Evolutionary conservation across 2,329 filamentous ascomycete genomes (phyloP).

Genomic region (Fusarium piperis): DNA sequence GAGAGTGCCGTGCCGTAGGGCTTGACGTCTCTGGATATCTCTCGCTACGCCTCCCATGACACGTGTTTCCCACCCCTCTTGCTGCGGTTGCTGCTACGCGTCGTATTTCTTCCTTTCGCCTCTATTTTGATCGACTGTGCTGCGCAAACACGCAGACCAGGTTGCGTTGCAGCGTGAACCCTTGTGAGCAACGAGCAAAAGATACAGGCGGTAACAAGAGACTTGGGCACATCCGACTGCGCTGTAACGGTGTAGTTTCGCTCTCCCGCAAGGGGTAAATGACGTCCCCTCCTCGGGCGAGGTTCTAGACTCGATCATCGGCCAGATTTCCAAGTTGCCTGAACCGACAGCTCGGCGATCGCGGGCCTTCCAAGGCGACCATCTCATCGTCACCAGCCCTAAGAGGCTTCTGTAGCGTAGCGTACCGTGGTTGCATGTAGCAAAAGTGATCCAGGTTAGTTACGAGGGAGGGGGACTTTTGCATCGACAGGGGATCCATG

Average conservation of each 20-base stretch:
- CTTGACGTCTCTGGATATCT: background rate
- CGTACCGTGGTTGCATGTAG: background rate
- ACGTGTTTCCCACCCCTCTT: background rate
- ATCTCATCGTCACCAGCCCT: constrained; percentile 25
- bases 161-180: constrained; percentile 28
- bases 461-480: background rate
- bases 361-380: background rate
- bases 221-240: background rate
- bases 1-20: background rate
- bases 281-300: background rate
- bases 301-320: constrained; percentile 33
- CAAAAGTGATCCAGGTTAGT: background rate
- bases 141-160: constrained; percentile 19
- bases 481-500: background rate
- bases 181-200: constrained; percentile 3
- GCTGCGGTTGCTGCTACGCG: background rate
- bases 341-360: constrained; percentile 18
- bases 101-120: background rate
- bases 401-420: background rate
- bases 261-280: constrained; percentile 13
- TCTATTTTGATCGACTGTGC: constrained; percentile 1
- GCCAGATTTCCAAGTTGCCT: constrained; percentile 5
- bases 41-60: background rate
- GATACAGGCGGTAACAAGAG: background rate
- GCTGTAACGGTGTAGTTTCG: constrained; percentile 4